These are phyloP conservation scores for Vitis amurensis DNA, from an alignment of 164 flowering plant genomes.

Conservation along the genomic window DNA sequence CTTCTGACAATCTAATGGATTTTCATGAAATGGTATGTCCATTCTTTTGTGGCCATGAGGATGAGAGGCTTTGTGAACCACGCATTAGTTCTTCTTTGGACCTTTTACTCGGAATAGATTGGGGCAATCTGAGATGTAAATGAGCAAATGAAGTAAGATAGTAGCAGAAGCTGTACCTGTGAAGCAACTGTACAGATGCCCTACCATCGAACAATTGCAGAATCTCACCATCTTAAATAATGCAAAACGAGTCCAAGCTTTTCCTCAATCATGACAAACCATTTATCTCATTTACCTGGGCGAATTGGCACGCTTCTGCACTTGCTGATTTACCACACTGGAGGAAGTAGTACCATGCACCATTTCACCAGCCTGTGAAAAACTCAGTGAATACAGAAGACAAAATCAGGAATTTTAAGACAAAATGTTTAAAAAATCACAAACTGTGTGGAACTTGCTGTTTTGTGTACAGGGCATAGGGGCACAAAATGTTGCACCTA, in stretches of 20 bases:
- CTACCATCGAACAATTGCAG: too few relatives aligned
- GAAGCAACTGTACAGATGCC: too few relatives aligned
- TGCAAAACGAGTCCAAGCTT: too few relatives aligned
- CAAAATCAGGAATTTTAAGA: conserved; percentile 1
- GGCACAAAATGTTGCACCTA: too few relatives aligned
- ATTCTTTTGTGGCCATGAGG: conserved; percentile 24
- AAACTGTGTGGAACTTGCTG: too few relatives aligned
- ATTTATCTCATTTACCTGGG: conserved; percentile 24
- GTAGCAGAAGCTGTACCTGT: too few relatives aligned
- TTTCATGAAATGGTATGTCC: conserved; percentile 21
- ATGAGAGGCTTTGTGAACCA: conserved; percentile 18
- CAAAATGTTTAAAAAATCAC: background rate
- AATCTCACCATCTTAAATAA: too few relatives aligned
- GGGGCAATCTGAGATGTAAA: conserved; percentile 30
- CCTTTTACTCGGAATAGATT: conserved; percentile 25
- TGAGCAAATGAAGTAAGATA: background rate
- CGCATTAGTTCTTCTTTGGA: conserved; percentile 38
- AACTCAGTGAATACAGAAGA: background rate
- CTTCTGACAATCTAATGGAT: background rate
- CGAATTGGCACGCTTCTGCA: conserved; percentile 34
- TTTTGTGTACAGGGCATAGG: background rate
- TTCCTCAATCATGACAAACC: too few relatives aligned
- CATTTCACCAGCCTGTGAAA: conserved; percentile 44
- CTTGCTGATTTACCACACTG: conserved; percentile 30
- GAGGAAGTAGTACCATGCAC: conserved; percentile 28